phyloP scores from a whole-genome alignment of 2,329 filamentous ascomycete species.

The Cytospora piceicola region DNA sequence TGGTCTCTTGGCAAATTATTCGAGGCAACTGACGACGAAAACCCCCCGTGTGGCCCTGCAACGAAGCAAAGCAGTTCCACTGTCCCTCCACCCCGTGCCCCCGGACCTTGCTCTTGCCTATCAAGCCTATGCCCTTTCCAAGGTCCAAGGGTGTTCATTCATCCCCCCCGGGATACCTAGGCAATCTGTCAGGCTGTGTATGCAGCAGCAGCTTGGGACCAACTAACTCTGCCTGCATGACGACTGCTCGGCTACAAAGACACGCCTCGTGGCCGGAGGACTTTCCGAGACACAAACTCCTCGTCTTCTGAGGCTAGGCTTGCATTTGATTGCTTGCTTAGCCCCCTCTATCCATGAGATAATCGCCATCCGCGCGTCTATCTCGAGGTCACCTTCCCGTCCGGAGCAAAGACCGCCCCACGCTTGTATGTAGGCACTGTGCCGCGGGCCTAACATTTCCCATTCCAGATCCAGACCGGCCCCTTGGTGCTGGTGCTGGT shows the following conservation, averaged over 20 bases:
- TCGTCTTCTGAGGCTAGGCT: conserved; percentile 23
- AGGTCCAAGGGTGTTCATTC: too few species aligned
- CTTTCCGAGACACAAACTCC: conserved; percentile 27
- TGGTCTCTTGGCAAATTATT: neutral
- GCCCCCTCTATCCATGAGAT: conserved; percentile 15
- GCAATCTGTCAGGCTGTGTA: neutral
- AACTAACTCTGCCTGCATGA: conserved; percentile 6
- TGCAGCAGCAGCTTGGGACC: conserved; percentile 17
- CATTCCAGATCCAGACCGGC: conserved; percentile 4
- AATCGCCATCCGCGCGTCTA: conserved; percentile 23
- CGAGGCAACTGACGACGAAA: neutral
- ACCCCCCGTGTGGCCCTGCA: too few species aligned
- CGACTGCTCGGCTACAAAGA: conserved; percentile 23
- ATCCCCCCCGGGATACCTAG: neutral
- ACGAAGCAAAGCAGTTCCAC: neutral
- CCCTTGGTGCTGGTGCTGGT: conserved; percentile 13
- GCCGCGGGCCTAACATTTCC: conserved; percentile 17
- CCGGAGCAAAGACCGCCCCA: conserved; percentile 15
- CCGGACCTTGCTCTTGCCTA: neutral
- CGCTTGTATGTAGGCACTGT: conserved; percentile 6
- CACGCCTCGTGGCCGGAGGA: conserved; percentile 29
- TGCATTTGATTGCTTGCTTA: conserved; percentile 23
- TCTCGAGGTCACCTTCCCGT: conserved; percentile 18
- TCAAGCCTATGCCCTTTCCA: neutral
- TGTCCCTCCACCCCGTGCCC: neutral